These are phyloP conservation scores for Heterobasidion occidentale DNA, from an alignment of 1,284 basidiomycete genomes.

Conservation along the genomic window DNA sequence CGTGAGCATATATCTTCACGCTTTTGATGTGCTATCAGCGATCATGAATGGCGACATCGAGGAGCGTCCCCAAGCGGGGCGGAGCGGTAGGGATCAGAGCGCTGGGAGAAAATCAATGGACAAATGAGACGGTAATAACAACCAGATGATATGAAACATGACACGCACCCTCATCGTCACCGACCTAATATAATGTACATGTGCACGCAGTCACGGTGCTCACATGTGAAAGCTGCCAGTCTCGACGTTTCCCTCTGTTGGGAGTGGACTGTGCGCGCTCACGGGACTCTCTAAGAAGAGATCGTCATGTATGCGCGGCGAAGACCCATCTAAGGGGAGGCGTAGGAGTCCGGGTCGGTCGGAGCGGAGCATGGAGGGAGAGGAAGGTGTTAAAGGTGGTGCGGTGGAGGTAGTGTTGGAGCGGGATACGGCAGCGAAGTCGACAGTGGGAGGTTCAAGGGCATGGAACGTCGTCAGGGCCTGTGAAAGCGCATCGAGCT, in stretches of 20 bases:
- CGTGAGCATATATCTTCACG: no score
- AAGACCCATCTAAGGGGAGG: background rate
- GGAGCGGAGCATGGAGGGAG: background rate
- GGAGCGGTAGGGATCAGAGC: no score
- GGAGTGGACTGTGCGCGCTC: background rate
- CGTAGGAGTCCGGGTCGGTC: background rate
- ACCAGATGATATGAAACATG: no score
- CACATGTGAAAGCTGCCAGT: background rate
- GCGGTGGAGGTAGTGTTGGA: constrained; percentile 1
- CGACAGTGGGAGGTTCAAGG: background rate
- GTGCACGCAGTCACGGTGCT: background rate
- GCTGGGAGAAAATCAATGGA: no score
- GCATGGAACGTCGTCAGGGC: constrained; percentile 1
- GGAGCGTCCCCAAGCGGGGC: no score
- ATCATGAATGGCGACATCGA: no score
- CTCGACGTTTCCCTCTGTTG: background rate
- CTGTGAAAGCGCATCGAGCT: constrained; percentile 51
- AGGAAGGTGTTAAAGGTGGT: background rate
- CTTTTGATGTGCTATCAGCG: no score
- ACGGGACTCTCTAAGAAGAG: background rate
- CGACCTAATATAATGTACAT: no score
- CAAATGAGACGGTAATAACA: no score
- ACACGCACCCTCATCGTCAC: no score
- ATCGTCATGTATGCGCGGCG: background rate
- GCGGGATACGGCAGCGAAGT: background rate